A percentile compares a stretch with the other conserved stretches of the same genome.
phyloP scores from a whole-genome alignment of 495 filamentous ascomycete genomes.

The Neurospora intermedia region DNA sequence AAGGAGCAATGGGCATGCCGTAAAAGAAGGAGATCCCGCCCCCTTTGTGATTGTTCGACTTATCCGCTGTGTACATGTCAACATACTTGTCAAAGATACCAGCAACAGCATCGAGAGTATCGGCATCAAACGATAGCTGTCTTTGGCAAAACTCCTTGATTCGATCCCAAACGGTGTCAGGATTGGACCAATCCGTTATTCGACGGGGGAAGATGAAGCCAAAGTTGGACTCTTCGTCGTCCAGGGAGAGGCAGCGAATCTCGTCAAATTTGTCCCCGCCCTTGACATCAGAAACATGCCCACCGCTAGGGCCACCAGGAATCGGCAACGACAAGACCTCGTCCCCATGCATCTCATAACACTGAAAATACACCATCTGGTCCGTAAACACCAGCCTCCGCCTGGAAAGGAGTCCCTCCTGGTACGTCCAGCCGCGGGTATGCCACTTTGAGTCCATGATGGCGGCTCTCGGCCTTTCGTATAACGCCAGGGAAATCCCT shows the following conservation, averaged over 20 bases:
- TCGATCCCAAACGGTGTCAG: not conserved
- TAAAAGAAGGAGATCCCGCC: not conserved
- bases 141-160: not conserved
- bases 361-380: constrained; percentile 27
- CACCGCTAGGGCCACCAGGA: not conserved
- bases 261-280: not conserved
- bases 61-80: not conserved
- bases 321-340: constrained; percentile 7
- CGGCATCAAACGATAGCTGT: not conserved
- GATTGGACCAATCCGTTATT: not conserved
- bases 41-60: not conserved
- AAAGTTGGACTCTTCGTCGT: not conserved
- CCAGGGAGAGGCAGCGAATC: not conserved
- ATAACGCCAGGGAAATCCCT: not conserved
- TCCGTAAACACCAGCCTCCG: constrained; percentile 17
- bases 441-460: constrained; percentile 20
- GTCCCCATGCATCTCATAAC: constrained; percentile 15
- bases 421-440: constrained; percentile 33
- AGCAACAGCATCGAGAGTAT: constrained; percentile 2
- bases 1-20: constrained; percentile 1
- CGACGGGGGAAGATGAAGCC: not conserved
- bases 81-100: not conserved
- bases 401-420: constrained; percentile 27
- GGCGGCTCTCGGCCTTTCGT: not conserved
- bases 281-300: not conserved